Percentiles rank a stretch among this genome's conserved stretches.
Conservation (phyloP, 2,329 filamentous ascomycete genomes). For the Hymenoscyphus linearis region DNA sequence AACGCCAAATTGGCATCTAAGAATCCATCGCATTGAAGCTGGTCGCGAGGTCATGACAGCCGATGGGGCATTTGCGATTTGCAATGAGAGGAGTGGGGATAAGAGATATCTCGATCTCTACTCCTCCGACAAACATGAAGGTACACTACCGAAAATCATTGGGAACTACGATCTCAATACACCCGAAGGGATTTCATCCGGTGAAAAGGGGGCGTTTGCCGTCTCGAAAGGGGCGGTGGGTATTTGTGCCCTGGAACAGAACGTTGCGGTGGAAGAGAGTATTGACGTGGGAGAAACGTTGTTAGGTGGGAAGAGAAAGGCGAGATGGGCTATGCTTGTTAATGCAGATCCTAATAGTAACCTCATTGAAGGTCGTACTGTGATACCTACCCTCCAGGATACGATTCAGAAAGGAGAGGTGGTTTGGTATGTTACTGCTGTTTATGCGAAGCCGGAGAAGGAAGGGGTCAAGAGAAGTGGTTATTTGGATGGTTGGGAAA, state of each 20-base stretch:
- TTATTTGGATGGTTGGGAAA: constrained; percentile 58
- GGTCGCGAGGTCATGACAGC: constrained; percentile 62
- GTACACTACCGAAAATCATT: constrained; percentile 50
- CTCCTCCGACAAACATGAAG: constrained; percentile 41
- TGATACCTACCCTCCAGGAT: constrained; percentile 64
- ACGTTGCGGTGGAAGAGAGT: too few relatives aligned
- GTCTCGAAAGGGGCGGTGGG: constrained; percentile 50
- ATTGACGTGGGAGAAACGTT: too few relatives aligned
- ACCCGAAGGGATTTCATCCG: constrained; percentile 48
- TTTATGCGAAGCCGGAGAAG: constrained; percentile 63
- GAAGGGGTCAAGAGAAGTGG: constrained; percentile 44
- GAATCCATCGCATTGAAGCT: constrained; percentile 56
- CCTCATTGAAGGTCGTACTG: constrained; percentile 64
- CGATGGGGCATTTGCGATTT: constrained; percentile 70
- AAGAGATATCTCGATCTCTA: constrained; percentile 48
- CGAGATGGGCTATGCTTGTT: constrained; percentile 53
- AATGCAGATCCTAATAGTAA: constrained; percentile 78
- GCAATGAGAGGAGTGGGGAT: constrained; percentile 44
- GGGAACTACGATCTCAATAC: constrained; percentile 55
- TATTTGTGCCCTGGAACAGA: constrained; percentile 45
- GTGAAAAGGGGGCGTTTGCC: constrained; percentile 47
- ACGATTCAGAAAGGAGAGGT: constrained; percentile 52
- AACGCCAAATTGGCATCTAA: constrained; percentile 64
- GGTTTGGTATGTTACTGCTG: constrained; percentile 63
- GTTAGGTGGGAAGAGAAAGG: constrained; percentile 22